Base-by-base conservation (phyloP, 164 flowering plant genomes). In the Macadamia integrifolia region DNA sequence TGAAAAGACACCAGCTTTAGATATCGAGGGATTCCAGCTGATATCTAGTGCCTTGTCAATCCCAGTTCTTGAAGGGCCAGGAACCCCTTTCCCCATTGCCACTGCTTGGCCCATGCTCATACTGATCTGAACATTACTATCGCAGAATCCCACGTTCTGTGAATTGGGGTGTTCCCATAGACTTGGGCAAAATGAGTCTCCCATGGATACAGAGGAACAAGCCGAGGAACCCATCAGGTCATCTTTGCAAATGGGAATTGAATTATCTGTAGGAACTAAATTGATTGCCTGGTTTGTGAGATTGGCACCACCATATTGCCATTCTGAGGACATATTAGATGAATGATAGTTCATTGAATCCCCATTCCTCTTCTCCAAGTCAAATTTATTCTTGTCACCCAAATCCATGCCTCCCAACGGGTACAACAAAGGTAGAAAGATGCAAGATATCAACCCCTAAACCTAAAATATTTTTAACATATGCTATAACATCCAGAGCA, bases 191-290 rank as follows among this genome's bases (percentile, higher is more conserved):
- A 78, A 86, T 6, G 91, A 81, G 17, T 82, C 87, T 11, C 73
- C 79, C 88, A 88, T 71, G 40, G 92, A 71, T 77, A 83, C 81
- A 67, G 90, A 79, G 50, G 90, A 78, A 67, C 82, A 79, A 32
- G 89, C 71, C 77, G 75, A 65, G 32, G 85, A 64, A 69, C 84
- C 80, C 65, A 82, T 58, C 10, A 74, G 70, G 72, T 79, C 73
- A 10, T 68, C 80, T 69, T 70, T 76, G 50, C 84, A 69, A 61
- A 72, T 72, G 31, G 75, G 68, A 62, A 77, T 66, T 46, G 78
- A 70, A 68, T 75, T 85, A 56, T 74, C 82, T 10, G 67, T 18
- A 17, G 75, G 74, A 69, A 78, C 77, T 61, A 80, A 72, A 71
- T 81, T 79, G 58, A 80, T 64, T 4, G 87, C 66, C 29, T 85